Evolutionary conservation across 2,329 filamentous ascomycete species (phyloP), one percentile per base, ranked within the genome.

Genomic region (Sporothrix pseudoabietina): DNA sequence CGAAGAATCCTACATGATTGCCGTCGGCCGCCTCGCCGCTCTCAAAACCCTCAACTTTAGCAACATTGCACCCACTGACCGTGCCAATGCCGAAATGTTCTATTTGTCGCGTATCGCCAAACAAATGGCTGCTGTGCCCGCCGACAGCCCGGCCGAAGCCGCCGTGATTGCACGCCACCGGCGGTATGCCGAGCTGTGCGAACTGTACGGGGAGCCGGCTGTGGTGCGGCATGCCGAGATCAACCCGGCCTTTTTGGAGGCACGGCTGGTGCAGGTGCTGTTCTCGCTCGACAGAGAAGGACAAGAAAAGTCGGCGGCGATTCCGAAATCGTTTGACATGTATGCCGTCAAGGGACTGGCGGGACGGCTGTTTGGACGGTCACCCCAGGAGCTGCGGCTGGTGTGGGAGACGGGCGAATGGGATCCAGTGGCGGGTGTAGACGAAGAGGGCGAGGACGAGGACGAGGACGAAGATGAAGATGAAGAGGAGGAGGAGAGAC

Each of bases 361-460:
- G 0, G 91, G 90, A 0, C 90, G 88, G 76, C 80, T 91, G n/a
- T 93, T 97, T 78, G 84, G 82, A 0, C 77, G 92, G 12, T 82
- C 85, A 65, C 92, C 94, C 0, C 84, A 93, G 75, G 82, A 82
- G 57, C 83, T 95, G 74, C 86, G 85, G 55, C 81, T 98, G 68
- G 83, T 96, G 0, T 97, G 93, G 92, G 94, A 97, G 83, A 97
- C 94, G 9, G 93, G 93, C 26, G 94, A 98, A 81, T 93, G 92
- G 89, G 94, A 97, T 80, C 93, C 93, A 0, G 90, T 94, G 0
- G 87, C 87, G 9, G 86, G 87, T 75, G 88, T 89, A 77, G 86
- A 89, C 75, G 86, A 88, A 4, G 86, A 87, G 41, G 88, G 61
- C 5, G 85, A 86, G 41, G 88, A 88, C 3, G 79, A 77, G 14